phyloP scores from a whole-genome alignment of 2,329 filamentous ascomycete species.

The Diaporthe nobilis region DNA sequence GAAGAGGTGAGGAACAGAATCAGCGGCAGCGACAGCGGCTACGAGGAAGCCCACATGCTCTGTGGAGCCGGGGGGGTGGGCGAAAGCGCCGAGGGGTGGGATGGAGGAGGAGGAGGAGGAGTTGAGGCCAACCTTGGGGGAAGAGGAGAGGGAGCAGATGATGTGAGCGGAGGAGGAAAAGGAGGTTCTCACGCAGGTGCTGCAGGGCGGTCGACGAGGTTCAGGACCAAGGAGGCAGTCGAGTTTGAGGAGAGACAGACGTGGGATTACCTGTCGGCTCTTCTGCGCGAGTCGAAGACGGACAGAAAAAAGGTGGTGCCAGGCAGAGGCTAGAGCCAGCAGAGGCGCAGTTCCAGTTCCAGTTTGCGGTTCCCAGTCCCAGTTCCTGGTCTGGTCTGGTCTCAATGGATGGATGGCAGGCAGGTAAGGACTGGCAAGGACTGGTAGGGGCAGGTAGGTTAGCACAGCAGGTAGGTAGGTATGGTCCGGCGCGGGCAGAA shows the following conservation, averaged over 20 bases:
- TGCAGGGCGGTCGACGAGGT: conserved; percentile 22
- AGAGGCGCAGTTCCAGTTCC: conserved; percentile 33
- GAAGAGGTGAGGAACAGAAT: conserved; percentile 33
- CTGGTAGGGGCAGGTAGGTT: conserved; percentile 10
- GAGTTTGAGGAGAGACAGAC: conserved; percentile 33
- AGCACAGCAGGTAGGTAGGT: neutral
- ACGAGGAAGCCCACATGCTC: conserved; percentile 35
- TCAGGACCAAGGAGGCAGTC: conserved; percentile 8
- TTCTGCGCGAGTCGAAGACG: conserved; percentile 38
- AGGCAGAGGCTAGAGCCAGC: conserved; percentile 38
- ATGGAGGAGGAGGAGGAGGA: conserved; percentile 32
- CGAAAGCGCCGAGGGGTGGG: conserved; percentile 16
- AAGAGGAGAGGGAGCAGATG: neutral
- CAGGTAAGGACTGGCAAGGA: conserved; percentile 6
- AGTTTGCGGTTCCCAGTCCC: conserved; percentile 28
- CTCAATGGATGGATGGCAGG: conserved; percentile 17
- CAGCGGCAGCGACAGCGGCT: conserved; percentile 34
- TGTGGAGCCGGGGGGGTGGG: conserved; percentile 30
- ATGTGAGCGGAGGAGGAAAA: neutral
- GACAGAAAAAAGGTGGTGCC: conserved; percentile 41
- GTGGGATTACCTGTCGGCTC: conserved; percentile 29
- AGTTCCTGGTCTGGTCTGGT: conserved; percentile 26
- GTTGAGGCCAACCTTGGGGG: conserved; percentile 5
- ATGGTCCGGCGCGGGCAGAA: conserved; percentile 21
- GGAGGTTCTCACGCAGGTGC: conserved; percentile 34